phyloP scores from a whole-genome alignment of 2,329 filamentous ascomycete species.

The Tolypocladium inflatum region DNA sequence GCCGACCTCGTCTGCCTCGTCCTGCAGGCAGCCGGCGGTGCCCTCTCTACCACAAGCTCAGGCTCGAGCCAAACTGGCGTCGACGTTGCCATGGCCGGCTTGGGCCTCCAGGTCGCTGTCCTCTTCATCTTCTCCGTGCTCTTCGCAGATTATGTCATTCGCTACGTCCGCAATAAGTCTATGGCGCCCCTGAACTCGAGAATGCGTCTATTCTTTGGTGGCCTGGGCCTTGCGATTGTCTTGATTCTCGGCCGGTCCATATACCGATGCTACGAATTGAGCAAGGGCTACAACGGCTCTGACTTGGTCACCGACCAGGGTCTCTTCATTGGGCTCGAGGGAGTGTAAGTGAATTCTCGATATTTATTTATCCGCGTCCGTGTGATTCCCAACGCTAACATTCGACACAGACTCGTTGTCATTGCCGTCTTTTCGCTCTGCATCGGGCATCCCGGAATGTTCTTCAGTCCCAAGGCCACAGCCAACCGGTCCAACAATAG shows the following conservation, averaged over 20 bases:
- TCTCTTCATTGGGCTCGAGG: constrained; percentile 45
- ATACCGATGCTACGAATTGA: constrained; percentile 56
- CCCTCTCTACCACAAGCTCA: constrained; percentile 32
- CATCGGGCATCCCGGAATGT: constrained; percentile 26
- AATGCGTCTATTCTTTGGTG: constrained; percentile 37
- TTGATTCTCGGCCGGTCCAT: constrained; percentile 51
- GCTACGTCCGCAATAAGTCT: constrained; percentile 19
- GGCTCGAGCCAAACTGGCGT: constrained; percentile 33
- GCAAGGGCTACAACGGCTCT: constrained; percentile 47
- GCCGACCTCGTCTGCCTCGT: constrained; percentile 45
- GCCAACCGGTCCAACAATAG: background rate
- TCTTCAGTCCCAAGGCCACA: background rate
- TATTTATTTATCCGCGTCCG: rapidly evolving
- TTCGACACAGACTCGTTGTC: constrained; percentile 18
- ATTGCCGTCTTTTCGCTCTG: constrained; percentile 25
- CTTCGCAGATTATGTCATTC: constrained; percentile 37
- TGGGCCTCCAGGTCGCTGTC: constrained; percentile 48
- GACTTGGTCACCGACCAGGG: constrained; percentile 40
- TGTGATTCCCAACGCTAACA: constrained; percentile 3
- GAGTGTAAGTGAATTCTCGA: constrained; percentile 25
- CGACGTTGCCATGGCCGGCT: constrained; percentile 34
- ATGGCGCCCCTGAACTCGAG: constrained; percentile 9
- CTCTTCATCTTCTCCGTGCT: constrained; percentile 41
- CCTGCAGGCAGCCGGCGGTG: constrained; percentile 47
- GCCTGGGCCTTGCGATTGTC: constrained; percentile 42